Conservation (phyloP, 495 filamentous ascomycete genomes). For the Annulohypoxylon stygium region DNA sequence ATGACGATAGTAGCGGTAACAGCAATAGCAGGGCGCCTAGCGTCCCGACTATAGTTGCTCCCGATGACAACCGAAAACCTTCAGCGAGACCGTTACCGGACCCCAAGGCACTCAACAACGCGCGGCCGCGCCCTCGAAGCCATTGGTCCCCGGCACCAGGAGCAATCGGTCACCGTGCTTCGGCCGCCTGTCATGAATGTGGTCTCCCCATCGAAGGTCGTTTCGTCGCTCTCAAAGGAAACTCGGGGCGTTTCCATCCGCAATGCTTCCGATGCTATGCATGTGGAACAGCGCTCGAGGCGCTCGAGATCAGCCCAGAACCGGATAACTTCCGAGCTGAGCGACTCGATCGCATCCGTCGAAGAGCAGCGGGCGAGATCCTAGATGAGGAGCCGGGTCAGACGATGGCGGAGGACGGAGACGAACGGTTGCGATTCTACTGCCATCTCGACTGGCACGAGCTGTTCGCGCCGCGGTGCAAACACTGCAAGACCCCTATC, state of each 20-base stretch:
- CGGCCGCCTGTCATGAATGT: constrained; percentile 87
- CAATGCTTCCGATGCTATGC: constrained; percentile 92
- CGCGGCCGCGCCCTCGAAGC: constrained; percentile 52
- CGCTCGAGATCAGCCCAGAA: constrained; percentile 95
- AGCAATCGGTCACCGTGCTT: constrained; percentile 69
- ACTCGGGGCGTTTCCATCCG: constrained; percentile 83
- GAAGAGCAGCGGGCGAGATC: constrained; percentile 69
- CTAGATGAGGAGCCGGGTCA: constrained; percentile 67
- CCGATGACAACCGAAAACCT: constrained; percentile 53
- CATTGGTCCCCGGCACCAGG: constrained; percentile 63
- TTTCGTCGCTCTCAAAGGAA: constrained; percentile 82
- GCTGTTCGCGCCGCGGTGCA: constrained; percentile 90
- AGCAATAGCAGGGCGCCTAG: constrained; percentile 45
- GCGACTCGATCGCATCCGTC: constrained; percentile 76
- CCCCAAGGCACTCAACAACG: constrained; percentile 55
- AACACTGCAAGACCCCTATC: constrained; percentile 98
- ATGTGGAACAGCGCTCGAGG: constrained; percentile 89
- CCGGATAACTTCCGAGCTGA: constrained; percentile 76
- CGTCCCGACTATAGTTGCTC: constrained; percentile 61
- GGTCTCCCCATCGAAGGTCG: constrained; percentile 86
- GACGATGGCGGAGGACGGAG: constrained; percentile 75
- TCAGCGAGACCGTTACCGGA: constrained; percentile 58
- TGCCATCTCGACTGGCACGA: constrained; percentile 99
- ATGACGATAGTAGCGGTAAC: constrained; percentile 42
- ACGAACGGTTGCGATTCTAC: constrained; percentile 82